Base-by-base conservation (phyloP, 2,329 filamentous ascomycete genomes). In the Diatrype stigma region DNA sequence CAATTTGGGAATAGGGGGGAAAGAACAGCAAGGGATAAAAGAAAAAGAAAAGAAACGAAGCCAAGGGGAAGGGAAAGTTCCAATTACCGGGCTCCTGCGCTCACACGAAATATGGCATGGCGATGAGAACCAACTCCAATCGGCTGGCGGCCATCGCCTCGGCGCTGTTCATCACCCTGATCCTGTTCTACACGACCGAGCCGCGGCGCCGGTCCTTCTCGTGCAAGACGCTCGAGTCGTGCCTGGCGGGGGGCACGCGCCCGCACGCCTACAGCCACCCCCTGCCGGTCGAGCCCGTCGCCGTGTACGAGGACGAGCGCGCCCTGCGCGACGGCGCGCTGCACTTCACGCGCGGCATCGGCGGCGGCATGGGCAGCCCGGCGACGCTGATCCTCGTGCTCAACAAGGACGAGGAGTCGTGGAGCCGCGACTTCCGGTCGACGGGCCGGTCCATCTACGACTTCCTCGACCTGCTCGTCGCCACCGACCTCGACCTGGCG, bases 361-460 rank as follows among this genome's bases (percentile, higher is more conserved):
- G 34, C 6, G 14, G 6, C 6, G 12, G 34, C 14, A 12, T 6
- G 12, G 12, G 6, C n/a, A 12, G 34, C 34, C 63, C 63, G 10
- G 58, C 58, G 12, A 46, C 58, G 30, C 45, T 67, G n/a, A 52
- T 65, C 22, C 53, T 65, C 6, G 63, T 61, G 5, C 51, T 67
- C 3, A 62, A 54, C 40, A 56, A 61, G 21, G 64, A 67, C 49
- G 48, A 46, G 16, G 49, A 58, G 17, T 63, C 63, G 5, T 66
- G 63, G 63, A 61, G 62, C 49, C 51, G 54, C 6, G 60, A 63
- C 51, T 62, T 60, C 46, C 57, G 58, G 12, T 64, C 63, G 16
- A 63, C 61, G 32, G 51, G 54, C 37, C 56, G 62, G 40, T 60
- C 59, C n/a, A 58, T 65, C 28, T 59, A 63, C 48, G 64, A 66